These are phyloP conservation scores for Chaetomidium leptoderma DNA, from an alignment of 495 filamentous ascomycete genomes.

Conservation along the genomic window DNA sequence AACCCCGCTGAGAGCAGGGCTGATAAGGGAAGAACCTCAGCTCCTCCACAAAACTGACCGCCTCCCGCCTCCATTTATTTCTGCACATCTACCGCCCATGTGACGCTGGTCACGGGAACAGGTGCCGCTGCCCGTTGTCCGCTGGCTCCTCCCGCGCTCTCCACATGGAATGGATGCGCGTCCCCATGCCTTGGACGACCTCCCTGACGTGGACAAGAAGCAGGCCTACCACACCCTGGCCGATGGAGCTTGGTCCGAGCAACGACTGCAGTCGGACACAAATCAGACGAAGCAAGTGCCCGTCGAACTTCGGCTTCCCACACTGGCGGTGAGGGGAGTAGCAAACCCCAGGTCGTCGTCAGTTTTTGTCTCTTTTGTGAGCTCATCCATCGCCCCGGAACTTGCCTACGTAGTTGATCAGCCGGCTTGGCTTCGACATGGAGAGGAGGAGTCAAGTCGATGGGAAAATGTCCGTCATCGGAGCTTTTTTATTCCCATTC, in stretches of 20 bases:
- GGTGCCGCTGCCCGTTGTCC: conserved; percentile 4
- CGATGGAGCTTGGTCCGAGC: not conserved
- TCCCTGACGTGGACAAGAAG: not conserved
- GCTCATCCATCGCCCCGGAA: not conserved
- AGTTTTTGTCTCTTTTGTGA: too few species aligned
- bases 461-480: conserved; percentile 1
- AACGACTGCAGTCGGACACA: not conserved
- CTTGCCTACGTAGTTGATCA: conserved; percentile 1
- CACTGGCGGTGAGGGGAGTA: conserved; percentile 7
- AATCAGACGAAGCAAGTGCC: not conserved
- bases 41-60: too few species aligned
- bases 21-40: too few species aligned
- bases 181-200: not conserved
- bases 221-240: not conserved
- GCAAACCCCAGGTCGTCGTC: not conserved
- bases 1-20: too few species aligned
- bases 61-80: too few species aligned
- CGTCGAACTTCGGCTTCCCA: not conserved
- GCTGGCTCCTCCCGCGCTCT: not conserved
- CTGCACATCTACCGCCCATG: not conserved
- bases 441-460: too few species aligned
- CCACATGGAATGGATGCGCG: not conserved
- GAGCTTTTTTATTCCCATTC: not conserved
- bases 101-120: conserved; percentile 12
- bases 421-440: not conserved